A percentile compares a stretch with the other conserved stretches of the same genome.
These are phyloP conservation scores for Aspergillus fijiensis DNA, from an alignment of 2,329 filamentous ascomycete species.

Conservation along the genomic window DNA sequence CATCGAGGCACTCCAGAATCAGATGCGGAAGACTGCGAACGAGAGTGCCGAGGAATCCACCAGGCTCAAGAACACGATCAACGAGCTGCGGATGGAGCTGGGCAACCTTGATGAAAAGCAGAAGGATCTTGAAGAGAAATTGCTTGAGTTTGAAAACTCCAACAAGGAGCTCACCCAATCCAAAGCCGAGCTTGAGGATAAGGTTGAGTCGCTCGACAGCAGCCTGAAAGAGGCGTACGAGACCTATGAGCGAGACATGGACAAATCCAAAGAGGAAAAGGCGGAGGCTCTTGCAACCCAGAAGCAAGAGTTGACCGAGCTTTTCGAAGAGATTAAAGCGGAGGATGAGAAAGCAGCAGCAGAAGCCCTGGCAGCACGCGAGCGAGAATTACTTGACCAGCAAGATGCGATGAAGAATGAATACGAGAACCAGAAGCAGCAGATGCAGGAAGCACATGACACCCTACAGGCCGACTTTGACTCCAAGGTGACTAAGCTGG, in stretches of 20 bases:
- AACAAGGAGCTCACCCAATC: constrained; percentile 46
- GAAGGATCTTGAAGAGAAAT: constrained; percentile 51
- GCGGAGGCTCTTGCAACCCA: constrained; percentile 40
- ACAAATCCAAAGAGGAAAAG: constrained; percentile 34
- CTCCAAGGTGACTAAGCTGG: constrained; percentile 35
- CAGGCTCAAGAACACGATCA: constrained; percentile 44
- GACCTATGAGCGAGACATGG: constrained; percentile 43
- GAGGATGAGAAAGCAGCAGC: constrained; percentile 43
- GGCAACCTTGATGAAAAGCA: constrained; percentile 53
- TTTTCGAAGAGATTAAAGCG: constrained; percentile 49
- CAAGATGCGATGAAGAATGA: constrained; percentile 35
- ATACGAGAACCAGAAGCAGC: constrained; percentile 40
- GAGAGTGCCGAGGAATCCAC: constrained; percentile 52
- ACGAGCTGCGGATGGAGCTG: constrained; percentile 52
- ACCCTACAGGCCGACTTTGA: constrained; percentile 39
- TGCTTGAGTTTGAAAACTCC: constrained; percentile 46
- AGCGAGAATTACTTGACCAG: constrained; percentile 46
- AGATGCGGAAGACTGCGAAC: constrained; percentile 50
- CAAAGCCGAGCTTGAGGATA: constrained; percentile 46
- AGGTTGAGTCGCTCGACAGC: constrained; percentile 39
- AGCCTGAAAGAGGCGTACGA: constrained; percentile 44
- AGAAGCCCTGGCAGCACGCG: constrained; percentile 38
- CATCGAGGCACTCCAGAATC: constrained; percentile 52
- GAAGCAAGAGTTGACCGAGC: constrained; percentile 47
- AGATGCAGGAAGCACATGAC: constrained; percentile 38